Base-by-base conservation (phyloP, 345 rosid species). In the Barbarea vulgaris region DNA sequence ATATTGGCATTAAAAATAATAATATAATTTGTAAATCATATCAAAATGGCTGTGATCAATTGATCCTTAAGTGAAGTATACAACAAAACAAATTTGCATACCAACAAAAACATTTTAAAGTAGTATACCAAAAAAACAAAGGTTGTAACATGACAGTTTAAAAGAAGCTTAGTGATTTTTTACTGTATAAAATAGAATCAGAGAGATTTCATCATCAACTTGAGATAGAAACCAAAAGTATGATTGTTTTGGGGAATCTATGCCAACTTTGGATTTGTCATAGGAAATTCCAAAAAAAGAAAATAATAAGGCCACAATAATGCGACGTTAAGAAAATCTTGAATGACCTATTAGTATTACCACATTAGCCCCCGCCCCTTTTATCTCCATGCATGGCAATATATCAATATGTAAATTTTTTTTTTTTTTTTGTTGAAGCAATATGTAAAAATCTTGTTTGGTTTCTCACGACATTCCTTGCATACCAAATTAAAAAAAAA, bases 221-320 rank as follows among this genome's bases (percentile, higher is more conserved):
- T 74, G 58, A 55, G 48, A 66, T 56, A 75, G 28, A 67, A 25
- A 39, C 12, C 10, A 33, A 64, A 42, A 28, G 9, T 52, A 47
- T 25, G 33, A 25, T 50, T 60, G 17, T 67, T 67, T 50, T 14
- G 62, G 72, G 66, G 48, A 52, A 60, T 68, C 42, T 76, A 48
- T 60, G 48, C 69, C 27, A 52, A 59, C 79, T 57, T 74, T 74
- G 51, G 60, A 57, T 66, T 41, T 66, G 78, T 75, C 73, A 57
- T 67, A 74, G 47, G 33, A 47, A 42, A 47, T 74, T 74, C 59
- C 66, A 66, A 56, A 30, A 24, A 24, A 30, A 2, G 3, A 74
- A 33, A 24, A 57, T 39, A 57, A 34, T 36, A 56, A 66, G 51
- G 51, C 34, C 60, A 74, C 50, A 74, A 67, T 58, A 75, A 58